These are phyloP conservation scores for Candida koratica DNA, from an alignment of 805 yeast genomes.

Conservation along the genomic window DNA sequence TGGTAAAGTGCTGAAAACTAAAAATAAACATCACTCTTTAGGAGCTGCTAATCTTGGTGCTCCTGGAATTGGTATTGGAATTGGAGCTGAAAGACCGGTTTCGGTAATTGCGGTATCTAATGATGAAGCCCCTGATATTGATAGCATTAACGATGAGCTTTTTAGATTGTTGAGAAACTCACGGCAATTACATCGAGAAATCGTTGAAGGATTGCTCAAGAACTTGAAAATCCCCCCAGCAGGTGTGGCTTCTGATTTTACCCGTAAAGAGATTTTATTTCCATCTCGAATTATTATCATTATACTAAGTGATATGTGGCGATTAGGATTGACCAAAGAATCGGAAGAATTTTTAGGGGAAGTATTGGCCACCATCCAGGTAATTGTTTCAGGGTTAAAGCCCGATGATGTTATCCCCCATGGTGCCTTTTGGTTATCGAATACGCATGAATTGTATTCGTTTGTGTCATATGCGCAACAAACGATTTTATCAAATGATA, in stretches of 20 bases:
- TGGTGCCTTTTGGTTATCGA: conserved; percentile 97
- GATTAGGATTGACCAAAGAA: conserved; percentile 88
- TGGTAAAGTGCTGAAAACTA: conserved; percentile 30
- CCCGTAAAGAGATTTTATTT: conserved; percentile 87
- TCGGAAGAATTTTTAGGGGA: conserved; percentile 88
- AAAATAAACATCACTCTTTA: conserved; percentile 40
- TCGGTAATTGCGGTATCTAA: conserved; percentile 57
- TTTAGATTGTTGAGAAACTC: conserved; percentile 70
- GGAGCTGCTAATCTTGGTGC: conserved; percentile 7
- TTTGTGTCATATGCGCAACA: conserved; percentile 92
- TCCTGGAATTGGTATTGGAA: conserved; percentile 17
- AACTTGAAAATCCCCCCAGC: conserved; percentile 84
- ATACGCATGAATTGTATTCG: conserved; percentile 91
- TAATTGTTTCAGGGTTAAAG: conserved; percentile 69
- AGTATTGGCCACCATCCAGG: conserved; percentile 82
- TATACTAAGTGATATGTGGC: conserved; percentile 95
- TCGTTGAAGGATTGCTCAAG: conserved; percentile 79
- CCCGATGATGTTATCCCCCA: conserved; percentile 86
- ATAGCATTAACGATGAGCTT: conserved; percentile 71
- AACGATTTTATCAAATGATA: conserved; percentile 82
- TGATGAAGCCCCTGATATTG: conserved; percentile 51
- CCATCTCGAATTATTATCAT: conserved; percentile 94
- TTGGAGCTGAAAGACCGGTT: conserved; percentile 46
- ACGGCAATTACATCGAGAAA: conserved; percentile 70
- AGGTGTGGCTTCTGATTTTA: conserved; percentile 75